Evolutionary conservation across 495 filamentous ascomycete species (phyloP).

Genomic region (Hypoxylon lenormandii): DNA sequence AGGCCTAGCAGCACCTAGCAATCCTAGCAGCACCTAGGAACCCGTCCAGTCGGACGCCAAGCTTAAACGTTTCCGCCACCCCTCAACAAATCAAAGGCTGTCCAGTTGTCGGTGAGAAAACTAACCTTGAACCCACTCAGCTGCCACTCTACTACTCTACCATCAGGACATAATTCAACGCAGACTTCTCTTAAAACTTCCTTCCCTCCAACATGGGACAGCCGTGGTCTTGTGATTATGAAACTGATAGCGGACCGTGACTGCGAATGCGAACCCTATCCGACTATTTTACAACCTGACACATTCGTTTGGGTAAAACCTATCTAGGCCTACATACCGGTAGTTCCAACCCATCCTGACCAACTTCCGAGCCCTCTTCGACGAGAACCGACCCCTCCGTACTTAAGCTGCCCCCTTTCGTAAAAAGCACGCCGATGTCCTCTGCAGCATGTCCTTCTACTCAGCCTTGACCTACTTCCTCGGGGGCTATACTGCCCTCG

Average conservation of each 20-base stretch:
- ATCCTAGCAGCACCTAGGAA: neutral
- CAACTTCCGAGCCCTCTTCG: no score
- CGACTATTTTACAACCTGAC: neutral
- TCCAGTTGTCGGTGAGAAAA: slow-evolving; percentile 44
- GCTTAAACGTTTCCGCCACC: slow-evolving; percentile 11
- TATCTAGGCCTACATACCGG: neutral
- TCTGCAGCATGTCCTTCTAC: slow-evolving; percentile 50
- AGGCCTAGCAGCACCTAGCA: neutral
- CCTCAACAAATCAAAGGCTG: slow-evolving; percentile 42
- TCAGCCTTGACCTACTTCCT: slow-evolving; percentile 66
- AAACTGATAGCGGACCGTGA: slow-evolving; percentile 21
- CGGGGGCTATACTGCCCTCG: slow-evolving; percentile 68
- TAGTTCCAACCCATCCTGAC: neutral
- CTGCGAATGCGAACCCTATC: slow-evolving; percentile 7
- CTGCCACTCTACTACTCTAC: slow-evolving; percentile 1
- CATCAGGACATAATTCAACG: slow-evolving; percentile 22
- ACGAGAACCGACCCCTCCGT: slow-evolving; percentile 2
- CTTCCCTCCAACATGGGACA: slow-evolving; percentile 32
- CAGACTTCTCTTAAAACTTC: neutral
- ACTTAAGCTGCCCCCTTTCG: neutral
- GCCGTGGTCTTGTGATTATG: slow-evolving; percentile 39
- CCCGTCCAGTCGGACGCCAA: slow-evolving; percentile 15
- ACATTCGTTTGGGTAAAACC: neutral
- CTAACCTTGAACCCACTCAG: slow-evolving; percentile 2
- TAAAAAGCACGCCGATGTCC: slow-evolving; percentile 30